Evolutionary conservation across 768 basidiomycete genomes (phyloP).

Genomic region (Phylloporus scabripes): DNA sequence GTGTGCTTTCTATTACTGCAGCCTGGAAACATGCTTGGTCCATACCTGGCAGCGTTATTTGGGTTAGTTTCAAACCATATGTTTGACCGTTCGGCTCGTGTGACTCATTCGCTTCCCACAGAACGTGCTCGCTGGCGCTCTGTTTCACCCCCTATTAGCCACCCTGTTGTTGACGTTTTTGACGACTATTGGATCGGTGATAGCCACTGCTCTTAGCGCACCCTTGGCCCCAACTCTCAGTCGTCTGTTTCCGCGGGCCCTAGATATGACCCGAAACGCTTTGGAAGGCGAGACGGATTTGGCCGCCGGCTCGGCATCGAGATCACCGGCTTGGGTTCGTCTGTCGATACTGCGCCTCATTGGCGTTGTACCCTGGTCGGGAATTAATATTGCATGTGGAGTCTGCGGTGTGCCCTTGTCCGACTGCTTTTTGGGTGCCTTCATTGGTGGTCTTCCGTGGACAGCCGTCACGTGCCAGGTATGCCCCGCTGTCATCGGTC

Average conservation of each 20-base stretch:
- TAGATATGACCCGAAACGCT: conserved; percentile 79
- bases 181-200: conserved; percentile 82
- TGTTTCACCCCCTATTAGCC: conserved; percentile 79
- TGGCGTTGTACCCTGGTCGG: conserved; percentile 95
- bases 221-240: conserved; percentile 83
- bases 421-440: conserved; percentile 75
- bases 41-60: conserved; percentile 87
- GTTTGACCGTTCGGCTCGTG: conserved; percentile 1
- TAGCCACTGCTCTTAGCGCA: conserved; percentile 71
- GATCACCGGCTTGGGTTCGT: conserved; percentile 67
- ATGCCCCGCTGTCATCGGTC: conserved; percentile 16
- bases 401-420: conserved; percentile 74
- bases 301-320: conserved; percentile 32
- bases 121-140: conserved; percentile 87
- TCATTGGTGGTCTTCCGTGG: conserved; percentile 84
- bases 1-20: conserved; percentile 76
- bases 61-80: conserved; percentile 47
- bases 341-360: conserved; percentile 83
- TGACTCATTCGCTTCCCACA: conserved; percentile 30
- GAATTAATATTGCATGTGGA: conserved; percentile 94
- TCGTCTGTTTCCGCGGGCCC: conserved; percentile 74
- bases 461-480: conserved; percentile 90
- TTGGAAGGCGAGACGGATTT: conserved; percentile 61
- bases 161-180: conserved; percentile 77
- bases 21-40: conserved; percentile 98